Evolutionary conservation across 306 rosid species (phyloP).

Genomic region (Medicago arabica): DNA sequence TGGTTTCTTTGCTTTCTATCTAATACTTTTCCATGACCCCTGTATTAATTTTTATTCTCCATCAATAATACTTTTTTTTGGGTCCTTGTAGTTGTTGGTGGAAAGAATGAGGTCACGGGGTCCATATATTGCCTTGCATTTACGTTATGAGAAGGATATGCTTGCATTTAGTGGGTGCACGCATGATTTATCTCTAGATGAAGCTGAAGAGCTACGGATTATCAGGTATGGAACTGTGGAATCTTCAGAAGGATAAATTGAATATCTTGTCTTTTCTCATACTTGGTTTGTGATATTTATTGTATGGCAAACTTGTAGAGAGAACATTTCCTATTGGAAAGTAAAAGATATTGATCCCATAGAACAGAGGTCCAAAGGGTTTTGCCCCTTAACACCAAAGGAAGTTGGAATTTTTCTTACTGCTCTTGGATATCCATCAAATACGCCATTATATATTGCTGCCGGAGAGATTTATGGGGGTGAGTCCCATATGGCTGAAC

Average conservation of each 20-base stretch:
- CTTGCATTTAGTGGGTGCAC: constrained; percentile 99
- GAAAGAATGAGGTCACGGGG: constrained; percentile 90
- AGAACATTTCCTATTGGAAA: constrained; percentile 93
- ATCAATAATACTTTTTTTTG: constrained; percentile 16
- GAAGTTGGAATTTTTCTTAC: constrained; percentile 93
- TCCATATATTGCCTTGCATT: constrained; percentile 85
- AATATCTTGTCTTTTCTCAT: constrained; percentile 18
- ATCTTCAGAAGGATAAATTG: constrained; percentile 36
- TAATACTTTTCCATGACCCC: constrained; percentile 13
- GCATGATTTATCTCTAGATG: constrained; percentile 69
- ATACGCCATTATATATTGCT: constrained; percentile 86
- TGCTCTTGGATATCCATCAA: constrained; percentile 90
- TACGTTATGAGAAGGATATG: constrained; percentile 97
- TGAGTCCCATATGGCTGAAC: constrained; percentile 73
- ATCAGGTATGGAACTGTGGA: constrained; percentile 61
- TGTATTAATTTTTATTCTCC: constrained; percentile 11
- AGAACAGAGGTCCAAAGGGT: constrained; percentile 86
- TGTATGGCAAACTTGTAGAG: constrained; percentile 56
- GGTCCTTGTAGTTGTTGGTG: constrained; percentile 67
- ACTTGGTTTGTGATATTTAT: constrained; percentile 22
- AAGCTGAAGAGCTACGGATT: constrained; percentile 81
- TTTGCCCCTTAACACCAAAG: constrained; percentile 93
- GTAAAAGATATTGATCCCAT: constrained; percentile 83
- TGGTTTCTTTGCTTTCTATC: constrained; percentile 41
- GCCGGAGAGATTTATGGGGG: constrained; percentile 98